Base-by-base conservation (phyloP, 768 basidiomycete genomes). In the Suillus clintonianus region DNA sequence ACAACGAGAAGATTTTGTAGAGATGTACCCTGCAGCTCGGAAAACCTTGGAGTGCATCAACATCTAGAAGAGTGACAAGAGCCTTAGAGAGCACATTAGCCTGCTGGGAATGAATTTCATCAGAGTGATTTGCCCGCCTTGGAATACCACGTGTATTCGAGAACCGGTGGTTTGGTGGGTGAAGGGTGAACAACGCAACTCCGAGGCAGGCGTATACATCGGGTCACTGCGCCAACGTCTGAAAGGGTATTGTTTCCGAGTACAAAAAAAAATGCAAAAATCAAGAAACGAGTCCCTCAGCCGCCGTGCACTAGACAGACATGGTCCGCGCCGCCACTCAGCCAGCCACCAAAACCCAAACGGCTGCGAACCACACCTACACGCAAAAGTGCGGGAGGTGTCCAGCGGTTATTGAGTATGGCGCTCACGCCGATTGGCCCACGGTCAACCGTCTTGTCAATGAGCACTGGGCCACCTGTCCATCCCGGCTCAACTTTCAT, bases 391-490 rank as follows among this genome's bases (percentile, higher is more conserved):
- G 74, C 62, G 64, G 72, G 59, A 71, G 65, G 66, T 76, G 74
- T 55, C 32, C 39, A 60, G 66, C 61, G 43, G 62, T 61, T 45
- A 72, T 76, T 51, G 67, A 70, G 65, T 76, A 76, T 69, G 68
- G 61, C 61, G 68, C 45, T 51, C 69, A 72, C n/a, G 43, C 68
- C 22, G 57, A 64, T 1, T 77, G 74, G 74, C 27, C 61, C 43
- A 64, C 67, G 22, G 67, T 77, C 66, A 71, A 13, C 71, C 61
- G 65, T 65, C 66, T 76, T 61, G 74, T 55, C 50, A 70, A 68
- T 62, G 63, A 66, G 59, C 74, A 77, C 67, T 76, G 66, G 65
- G 48, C 69, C 19, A 66, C 64, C 24, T 76, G 74, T 41, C 72
- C 72, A 17, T 19, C 37, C 17, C 41, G 24, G 39, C 17, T 41